Conservation (phyloP, 345 rosid genomes). For the Sisymbrium altissimum region DNA sequence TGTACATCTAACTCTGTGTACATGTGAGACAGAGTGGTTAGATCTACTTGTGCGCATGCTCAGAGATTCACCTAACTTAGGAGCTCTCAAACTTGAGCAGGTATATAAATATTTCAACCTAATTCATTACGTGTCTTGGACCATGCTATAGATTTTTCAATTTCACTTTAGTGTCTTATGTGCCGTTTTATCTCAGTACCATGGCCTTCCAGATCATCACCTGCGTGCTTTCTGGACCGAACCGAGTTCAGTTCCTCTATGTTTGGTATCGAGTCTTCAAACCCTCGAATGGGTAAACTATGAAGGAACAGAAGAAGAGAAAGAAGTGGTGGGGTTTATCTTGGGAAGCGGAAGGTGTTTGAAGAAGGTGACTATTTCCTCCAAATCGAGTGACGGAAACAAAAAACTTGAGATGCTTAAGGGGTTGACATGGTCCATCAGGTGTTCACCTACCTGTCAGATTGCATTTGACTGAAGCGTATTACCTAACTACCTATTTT, state of each 20-base stretch:
- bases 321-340: neutral
- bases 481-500: too few species aligned
- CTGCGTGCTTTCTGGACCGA: neutral
- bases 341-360: neutral
- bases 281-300: neutral
- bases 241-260: conserved; percentile 5
- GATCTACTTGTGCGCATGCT: conserved; percentile 9
- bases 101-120: neutral
- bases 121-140: too few species aligned
- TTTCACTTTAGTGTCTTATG: too few species aligned
- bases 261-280: neutral
- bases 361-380: neutral
- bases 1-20: neutral
- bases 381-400: neutral
- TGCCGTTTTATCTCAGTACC: neutral
- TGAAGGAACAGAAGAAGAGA: conserved; percentile 10
- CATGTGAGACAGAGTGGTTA: neutral
- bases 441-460: neutral
- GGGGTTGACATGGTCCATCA: neutral
- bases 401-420: neutral
- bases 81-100: neutral
- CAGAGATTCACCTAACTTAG: conserved; percentile 7
- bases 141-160: too few species aligned
- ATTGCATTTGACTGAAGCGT: neutral
- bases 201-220: neutral